Base-by-base conservation (phyloP, 2,329 filamentous ascomycete species). In the Epichloe brachyelytri region DNA sequence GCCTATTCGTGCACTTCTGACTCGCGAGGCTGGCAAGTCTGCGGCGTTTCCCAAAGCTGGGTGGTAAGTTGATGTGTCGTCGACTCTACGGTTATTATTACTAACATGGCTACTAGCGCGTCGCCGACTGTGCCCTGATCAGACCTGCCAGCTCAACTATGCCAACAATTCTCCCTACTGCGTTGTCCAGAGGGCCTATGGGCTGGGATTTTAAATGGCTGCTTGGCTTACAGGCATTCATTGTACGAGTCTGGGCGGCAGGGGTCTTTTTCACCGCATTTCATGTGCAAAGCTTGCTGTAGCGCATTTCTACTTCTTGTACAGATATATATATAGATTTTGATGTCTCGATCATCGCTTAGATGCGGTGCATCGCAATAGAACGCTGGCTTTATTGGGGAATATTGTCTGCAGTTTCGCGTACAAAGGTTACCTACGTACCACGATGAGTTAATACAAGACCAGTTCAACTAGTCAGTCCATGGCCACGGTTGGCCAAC, bases 1-100 rank as follows among this genome's bases (percentile, higher is more conserved):
- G 30, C 39, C 20, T 44, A 17, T 41, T 34, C 44, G 22, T 51
- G 50, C 33, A 26, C 49, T 10, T 47, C 39, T 20, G 50, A 51
- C 30, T 17, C 19, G 2, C 37, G n/a, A 12, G 38, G 30, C 37
- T 48, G 38, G 45, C 45, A 51, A 41, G 45, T 51, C 19, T 51
- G 50, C 45, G 50, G 19, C 39, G 19, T 6, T 8, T 22, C 45
- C 8, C 5, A n/a, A 19, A n/a, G 3, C 30, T 51, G 50, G 50
- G 40, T 51, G 15, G 50, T 51, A 43, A 17, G 45, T 41, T 40
- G 5, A 14, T 22, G 5, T 39, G 4, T 39, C 19, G 36, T 38
- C 14, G 14, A n/a, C 20, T 4, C 11, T 11, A 10, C 10, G 30
- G 20, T 10, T 43, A 2, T n/a, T 12, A 12, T 36, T 33, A 10